Base-by-base conservation (phyloP, 768 basidiomycete genomes). In the Hemileccinum rubropunctum region DNA sequence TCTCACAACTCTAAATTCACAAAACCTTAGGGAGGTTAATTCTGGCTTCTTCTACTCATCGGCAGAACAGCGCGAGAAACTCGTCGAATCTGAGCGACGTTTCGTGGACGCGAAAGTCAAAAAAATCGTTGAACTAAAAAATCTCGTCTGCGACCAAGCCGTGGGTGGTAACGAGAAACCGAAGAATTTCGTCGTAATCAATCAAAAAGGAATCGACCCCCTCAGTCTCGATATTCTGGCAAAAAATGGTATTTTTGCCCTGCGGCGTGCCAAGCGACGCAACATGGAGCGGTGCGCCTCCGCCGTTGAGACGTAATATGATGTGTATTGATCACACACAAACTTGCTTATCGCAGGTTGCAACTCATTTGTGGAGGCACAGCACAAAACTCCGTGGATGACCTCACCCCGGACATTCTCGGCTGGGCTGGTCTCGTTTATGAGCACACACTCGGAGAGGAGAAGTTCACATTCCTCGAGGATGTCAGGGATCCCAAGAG, bases 21-120 rank as follows among this genome's bases (percentile, higher is more conserved):
- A 51, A 48, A 48, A 50, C 28, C 44, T 56, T 52, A 98, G 95
- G 57, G 97, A 99, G 79, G 93, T 99, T 65, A 99, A 99, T 75
- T 98, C 97, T 32, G 86, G 93, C 21, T 99, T 99, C 81, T 99
- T 98, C 78, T 99, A 99, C 73, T 97, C 95, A 3, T 93, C 93
- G 2, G 88, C 97, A 15, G 95, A 97, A 66, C 97, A 99, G 70
- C 86, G 97, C 34, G 97, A 99, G 72, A 98, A 98, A 73, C 84
- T 99, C 15, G 94, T 99, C 51, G 97, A 99, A 70, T 94, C 95
- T 5, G 97, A 99, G 67, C 82, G 97, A 46, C 81, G 81, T 54
- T 95, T 95, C 67, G 88, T 93, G 36, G 97, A 99, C 67, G 87
- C 82, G 34, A 95, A 95, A 70, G 84, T 97, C 52, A 86, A 84